Conservation (phyloP, 345 rosid genomes). For the Citrus unshiu region DNA sequence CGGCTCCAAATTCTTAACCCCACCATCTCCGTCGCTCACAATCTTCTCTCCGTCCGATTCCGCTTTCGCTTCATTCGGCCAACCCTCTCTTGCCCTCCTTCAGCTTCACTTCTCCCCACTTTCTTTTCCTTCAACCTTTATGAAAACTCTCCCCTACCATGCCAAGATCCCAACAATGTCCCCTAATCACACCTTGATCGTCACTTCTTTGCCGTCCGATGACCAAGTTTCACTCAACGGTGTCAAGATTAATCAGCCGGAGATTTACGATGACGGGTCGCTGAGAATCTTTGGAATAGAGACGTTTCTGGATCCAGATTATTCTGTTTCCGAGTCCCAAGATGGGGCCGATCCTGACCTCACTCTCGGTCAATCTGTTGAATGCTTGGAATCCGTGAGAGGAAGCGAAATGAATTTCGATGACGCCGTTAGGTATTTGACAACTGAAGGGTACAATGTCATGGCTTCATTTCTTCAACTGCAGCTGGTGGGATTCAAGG, state of each 20-base stretch:
- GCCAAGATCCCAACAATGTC: conserved; percentile 33
- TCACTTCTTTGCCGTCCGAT: conserved; percentile 20
- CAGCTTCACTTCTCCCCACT: conserved; percentile 32
- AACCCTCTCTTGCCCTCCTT: conserved; percentile 37
- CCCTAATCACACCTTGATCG: conserved; percentile 19
- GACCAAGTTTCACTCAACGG: conserved; percentile 18
- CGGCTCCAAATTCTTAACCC: conserved; percentile 13
- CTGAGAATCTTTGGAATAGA: conserved; percentile 26
- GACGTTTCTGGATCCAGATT: conserved; percentile 24
- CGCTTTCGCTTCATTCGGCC: conserved; percentile 26
- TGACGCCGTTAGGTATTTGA: conserved; percentile 14
- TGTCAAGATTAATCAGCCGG: conserved; percentile 11
- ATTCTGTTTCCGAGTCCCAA: background rate
- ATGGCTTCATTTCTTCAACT: conserved; percentile 36
- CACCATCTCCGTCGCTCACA: conserved; percentile 25
- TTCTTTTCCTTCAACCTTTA: conserved; percentile 7
- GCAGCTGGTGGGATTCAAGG: conserved; percentile 21
- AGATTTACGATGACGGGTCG: conserved; percentile 26
- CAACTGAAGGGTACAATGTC: conserved; percentile 16
- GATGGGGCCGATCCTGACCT: background rate
- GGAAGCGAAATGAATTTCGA: background rate
- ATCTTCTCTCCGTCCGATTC: conserved; percentile 36
- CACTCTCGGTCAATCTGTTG: background rate
- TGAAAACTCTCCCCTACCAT: conserved; percentile 25
- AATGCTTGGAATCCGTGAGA: background rate